phyloP scores from a whole-genome alignment of 371 early-diverging fungal species.

The Haplosporangium sp. region DNA sequence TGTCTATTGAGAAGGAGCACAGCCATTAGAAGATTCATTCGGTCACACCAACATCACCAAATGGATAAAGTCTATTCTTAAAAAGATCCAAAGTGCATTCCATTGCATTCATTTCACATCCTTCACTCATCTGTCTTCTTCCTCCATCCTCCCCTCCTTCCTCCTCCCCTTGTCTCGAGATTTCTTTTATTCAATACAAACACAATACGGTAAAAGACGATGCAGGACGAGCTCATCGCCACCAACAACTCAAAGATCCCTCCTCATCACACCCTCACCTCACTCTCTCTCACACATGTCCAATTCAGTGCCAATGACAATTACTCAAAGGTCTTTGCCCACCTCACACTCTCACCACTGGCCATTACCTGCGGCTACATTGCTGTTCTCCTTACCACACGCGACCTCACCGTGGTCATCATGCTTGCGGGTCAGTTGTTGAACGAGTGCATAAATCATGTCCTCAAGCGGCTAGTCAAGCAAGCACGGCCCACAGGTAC shows the following conservation, averaged over 20 bases:
- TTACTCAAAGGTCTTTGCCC: conserved; percentile 67
- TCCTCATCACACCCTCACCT: conserved; percentile 56
- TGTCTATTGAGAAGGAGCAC: too few species aligned
- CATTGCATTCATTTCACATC: neutral
- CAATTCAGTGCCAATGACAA: conserved; percentile 71
- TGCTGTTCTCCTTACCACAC: conserved; percentile 79
- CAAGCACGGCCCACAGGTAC: conserved; percentile 82
- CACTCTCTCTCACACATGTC: conserved; percentile 81
- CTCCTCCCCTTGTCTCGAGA: neutral
- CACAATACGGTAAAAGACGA: too few species aligned
- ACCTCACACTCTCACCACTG: conserved; percentile 82
- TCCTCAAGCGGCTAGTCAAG: conserved; percentile 75
- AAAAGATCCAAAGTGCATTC: neutral
- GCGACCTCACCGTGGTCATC: conserved; percentile 78
- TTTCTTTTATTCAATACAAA: too few species aligned
- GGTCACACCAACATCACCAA: neutral
- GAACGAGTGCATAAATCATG: conserved; percentile 82
- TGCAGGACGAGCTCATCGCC: neutral
- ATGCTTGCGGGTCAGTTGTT: conserved; percentile 84
- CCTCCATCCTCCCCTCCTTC: neutral
- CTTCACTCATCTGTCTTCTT: neutral
- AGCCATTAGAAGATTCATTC: too few species aligned
- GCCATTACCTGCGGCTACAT: conserved; percentile 84
- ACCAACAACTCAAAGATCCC: conserved; percentile 18
- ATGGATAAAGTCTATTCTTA: neutral